Evolutionary conservation across 1,284 basidiomycete genomes (phyloP), one percentile per base, ranked within the genome.

Genomic region (Malassezia japonica): DNA sequence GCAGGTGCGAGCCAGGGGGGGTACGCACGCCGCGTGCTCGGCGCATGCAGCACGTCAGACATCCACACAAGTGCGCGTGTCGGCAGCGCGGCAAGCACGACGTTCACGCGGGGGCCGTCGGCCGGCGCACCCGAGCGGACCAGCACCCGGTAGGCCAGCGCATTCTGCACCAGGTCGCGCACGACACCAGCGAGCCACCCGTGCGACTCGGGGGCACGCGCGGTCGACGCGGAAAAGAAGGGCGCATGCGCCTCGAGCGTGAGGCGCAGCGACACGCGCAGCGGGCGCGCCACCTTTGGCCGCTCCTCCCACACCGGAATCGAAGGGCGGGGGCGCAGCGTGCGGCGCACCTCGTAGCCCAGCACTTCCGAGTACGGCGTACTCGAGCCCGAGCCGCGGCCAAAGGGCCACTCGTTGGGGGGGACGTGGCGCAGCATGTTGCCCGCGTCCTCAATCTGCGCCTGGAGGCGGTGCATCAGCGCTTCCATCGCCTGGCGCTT

Each of bases 401-500:
- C n/a, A 10, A 40, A 27, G 4, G 13, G 23, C 38, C 38, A 40
- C 4, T 40, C 38, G 16, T 28, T 24, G 16, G 38, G 27, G 3
- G 48, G 40, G 23, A 37, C 47, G 27, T 21, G 15, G 21, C 33
- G 42, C 20, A 44, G 18, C 42, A 29, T n/a, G 25, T 34, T 32
- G 16, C 47, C 28, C 3, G 47, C 47, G 10, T 33, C 39, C 21
- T 44, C 40, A 12, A 50, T 43, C 40, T 50, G 48, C 18, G n/a
- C 16, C 33, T 50, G 48, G 9, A 50, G 8, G 2, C 24, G 39
- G 12, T 44, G 42, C 32, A 50, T 12, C n/a, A 50, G 35, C 21
- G 7, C n/a, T 13, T 49, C 47, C 41, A 49, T 35, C 20, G 35
- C 29, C 8, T 42, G 40, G 16, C 47, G 47, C 27, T 41, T 48